Evolutionary conservation across 768 basidiomycete genomes (phyloP).

Genomic region (Lactarius evosmus): DNA sequence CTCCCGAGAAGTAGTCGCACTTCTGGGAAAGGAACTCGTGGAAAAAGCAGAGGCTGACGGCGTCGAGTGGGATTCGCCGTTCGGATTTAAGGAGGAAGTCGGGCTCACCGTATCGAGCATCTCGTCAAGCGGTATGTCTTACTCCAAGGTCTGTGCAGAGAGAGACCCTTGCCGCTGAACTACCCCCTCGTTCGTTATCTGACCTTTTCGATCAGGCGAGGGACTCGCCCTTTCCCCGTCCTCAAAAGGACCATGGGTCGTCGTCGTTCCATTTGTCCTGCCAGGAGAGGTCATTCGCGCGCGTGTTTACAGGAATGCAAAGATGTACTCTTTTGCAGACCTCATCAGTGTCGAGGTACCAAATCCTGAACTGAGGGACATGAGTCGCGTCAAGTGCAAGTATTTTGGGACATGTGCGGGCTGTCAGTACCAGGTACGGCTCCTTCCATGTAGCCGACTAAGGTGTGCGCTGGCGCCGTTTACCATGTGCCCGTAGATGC

Average conservation of each 20-base stretch:
- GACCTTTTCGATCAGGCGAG: conserved; percentile 32
- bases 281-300: conserved; percentile 81
- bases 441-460: neutral
- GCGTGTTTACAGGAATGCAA: conserved; percentile 60
- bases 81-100: conserved; percentile 55
- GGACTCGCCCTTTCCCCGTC: conserved; percentile 53
- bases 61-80: conserved; percentile 55
- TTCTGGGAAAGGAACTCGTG: conserved; percentile 61
- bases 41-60: conserved; percentile 47
- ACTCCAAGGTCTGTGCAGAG: neutral
- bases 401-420: conserved; percentile 85
- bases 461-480: neutral
- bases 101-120: conserved; percentile 60
- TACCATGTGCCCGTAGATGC: conserved; percentile 50
- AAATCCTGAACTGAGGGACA: conserved; percentile 65
- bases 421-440: conserved; percentile 87
- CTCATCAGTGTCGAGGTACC: conserved; percentile 60
- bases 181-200: neutral
- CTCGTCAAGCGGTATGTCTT: conserved; percentile 54
- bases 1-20: conserved; percentile 61
- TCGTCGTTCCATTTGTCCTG: conserved; percentile 79
- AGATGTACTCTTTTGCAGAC: conserved; percentile 74
- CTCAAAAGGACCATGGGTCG: conserved; percentile 63
- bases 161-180: neutral
- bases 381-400: conserved; percentile 52